These are phyloP conservation scores for Maudiozyma barnettii DNA, from an alignment of 805 yeast species.

Conservation along the genomic window DNA sequence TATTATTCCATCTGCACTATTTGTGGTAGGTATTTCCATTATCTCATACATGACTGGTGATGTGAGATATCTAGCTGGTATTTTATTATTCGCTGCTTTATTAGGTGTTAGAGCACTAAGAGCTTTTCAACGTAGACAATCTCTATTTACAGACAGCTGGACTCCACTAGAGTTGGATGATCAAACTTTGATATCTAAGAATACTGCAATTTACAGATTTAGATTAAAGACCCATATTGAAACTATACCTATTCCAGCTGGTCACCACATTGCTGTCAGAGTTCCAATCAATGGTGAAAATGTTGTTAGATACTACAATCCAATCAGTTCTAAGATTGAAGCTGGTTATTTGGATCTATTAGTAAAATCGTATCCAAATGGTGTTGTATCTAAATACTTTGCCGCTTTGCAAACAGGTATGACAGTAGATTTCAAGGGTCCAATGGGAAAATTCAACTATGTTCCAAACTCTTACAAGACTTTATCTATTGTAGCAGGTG, in stretches of 20 bases:
- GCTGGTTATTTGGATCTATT: conserved; percentile 67
- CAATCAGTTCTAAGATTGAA: conserved; percentile 62
- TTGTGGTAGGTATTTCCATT: conserved; percentile 50
- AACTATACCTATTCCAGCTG: conserved; percentile 57
- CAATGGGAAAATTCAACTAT: conserved; percentile 65
- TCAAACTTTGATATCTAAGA: conserved; percentile 61
- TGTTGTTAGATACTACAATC: conserved; percentile 58
- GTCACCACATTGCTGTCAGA: conserved; percentile 61
- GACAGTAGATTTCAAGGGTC: conserved; percentile 64
- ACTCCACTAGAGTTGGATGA: conserved; percentile 60
- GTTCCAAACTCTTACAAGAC: conserved; percentile 49
- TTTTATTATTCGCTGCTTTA: conserved; percentile 33
- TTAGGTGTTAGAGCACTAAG: conserved; percentile 28
- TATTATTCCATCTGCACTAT: conserved; percentile 55
- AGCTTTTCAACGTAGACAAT: conserved; percentile 34
- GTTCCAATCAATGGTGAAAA: conserved; percentile 30
- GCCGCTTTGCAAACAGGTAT: conserved; percentile 58
- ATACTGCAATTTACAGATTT: conserved; percentile 66
- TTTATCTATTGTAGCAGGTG: conserved; percentile 70
- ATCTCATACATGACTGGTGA: conserved; percentile 36
- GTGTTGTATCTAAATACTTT: conserved; percentile 57
- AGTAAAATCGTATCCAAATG: conserved; percentile 67
- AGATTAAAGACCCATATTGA: conserved; percentile 52
- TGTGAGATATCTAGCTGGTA: conserved; percentile 22
- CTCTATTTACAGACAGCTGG: conserved; percentile 47